Conservation (phyloP, 2,329 filamentous ascomycete genomes). For the Fusarium sp. region DNA sequence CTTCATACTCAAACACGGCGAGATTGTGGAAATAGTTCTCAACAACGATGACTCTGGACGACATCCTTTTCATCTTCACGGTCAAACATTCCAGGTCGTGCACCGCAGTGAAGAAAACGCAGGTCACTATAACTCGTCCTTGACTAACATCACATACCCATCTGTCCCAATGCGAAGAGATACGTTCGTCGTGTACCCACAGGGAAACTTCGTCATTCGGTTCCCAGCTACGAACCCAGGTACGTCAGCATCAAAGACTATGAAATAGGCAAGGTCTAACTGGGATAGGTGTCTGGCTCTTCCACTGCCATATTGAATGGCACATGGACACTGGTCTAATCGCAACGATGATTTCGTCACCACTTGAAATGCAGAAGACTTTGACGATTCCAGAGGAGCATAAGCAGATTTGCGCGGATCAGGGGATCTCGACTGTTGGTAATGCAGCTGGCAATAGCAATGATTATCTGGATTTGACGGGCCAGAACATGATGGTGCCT, state of each 20-base stretch:
- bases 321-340: neutral
- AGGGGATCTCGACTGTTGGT: neutral
- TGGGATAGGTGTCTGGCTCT: neutral
- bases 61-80: neutral
- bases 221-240: neutral
- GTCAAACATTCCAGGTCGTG: neutral
- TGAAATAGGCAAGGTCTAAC: neutral
- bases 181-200: neutral
- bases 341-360: neutral
- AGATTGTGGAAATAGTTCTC: neutral
- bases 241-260: no score
- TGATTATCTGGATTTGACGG: neutral
- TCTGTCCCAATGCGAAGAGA: neutral
- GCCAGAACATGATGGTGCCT: neutral
- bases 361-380: neutral
- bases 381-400: neutral
- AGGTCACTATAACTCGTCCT: neutral
- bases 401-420: neutral
- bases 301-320: neutral
- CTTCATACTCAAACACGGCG: neutral
- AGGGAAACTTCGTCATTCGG: neutral
- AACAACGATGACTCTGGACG: neutral
- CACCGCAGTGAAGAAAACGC: neutral
- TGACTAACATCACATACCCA: neutral
- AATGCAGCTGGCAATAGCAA: neutral